Conservation (phyloP, 2,329 filamentous ascomycete species). For the Nothophaeocryptopus gaeumannii region DNA sequence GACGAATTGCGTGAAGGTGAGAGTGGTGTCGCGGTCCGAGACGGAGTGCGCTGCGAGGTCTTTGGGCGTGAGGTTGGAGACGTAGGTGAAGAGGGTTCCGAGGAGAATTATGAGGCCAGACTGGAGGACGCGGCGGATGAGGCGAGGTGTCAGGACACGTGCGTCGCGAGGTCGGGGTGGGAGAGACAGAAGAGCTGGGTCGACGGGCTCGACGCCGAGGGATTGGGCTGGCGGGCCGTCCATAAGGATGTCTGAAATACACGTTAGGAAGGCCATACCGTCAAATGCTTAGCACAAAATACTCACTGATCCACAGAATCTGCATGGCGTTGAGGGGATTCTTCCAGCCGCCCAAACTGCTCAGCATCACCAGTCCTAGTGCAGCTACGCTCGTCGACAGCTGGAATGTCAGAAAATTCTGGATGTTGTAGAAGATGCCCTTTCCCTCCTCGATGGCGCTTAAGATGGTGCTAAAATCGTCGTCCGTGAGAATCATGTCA, state of each 20-base stretch:
- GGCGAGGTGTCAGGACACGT: constrained; percentile 79
- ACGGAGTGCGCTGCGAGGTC: constrained; percentile 58
- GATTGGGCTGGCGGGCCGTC: constrained; percentile 97
- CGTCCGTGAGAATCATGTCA: constrained; percentile 89
- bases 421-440: constrained; percentile 99
- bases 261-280: constrained; percentile 6
- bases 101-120: constrained; percentile 87
- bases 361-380: constrained; percentile 84
- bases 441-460: constrained; percentile 98
- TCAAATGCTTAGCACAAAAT: not conserved
- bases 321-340: constrained; percentile 99
- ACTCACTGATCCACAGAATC: constrained; percentile 98
- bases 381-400: constrained; percentile 94
- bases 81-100: constrained; percentile 87
- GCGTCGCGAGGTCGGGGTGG: constrained; percentile 84
- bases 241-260: constrained; percentile 86
- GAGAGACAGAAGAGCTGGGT: constrained; percentile 87
- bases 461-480: constrained; percentile 88
- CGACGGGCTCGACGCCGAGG: constrained; percentile 90
- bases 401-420: constrained; percentile 98
- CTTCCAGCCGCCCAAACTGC: constrained; percentile 87
- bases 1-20: constrained; percentile 99
- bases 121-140: constrained; percentile 81
- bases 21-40: constrained; percentile 91
- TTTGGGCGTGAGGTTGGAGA: constrained; percentile 83